These are phyloP conservation scores for Aspergillus ustus DNA, from an alignment of 2,329 filamentous ascomycete genomes.

Conservation along the genomic window DNA sequence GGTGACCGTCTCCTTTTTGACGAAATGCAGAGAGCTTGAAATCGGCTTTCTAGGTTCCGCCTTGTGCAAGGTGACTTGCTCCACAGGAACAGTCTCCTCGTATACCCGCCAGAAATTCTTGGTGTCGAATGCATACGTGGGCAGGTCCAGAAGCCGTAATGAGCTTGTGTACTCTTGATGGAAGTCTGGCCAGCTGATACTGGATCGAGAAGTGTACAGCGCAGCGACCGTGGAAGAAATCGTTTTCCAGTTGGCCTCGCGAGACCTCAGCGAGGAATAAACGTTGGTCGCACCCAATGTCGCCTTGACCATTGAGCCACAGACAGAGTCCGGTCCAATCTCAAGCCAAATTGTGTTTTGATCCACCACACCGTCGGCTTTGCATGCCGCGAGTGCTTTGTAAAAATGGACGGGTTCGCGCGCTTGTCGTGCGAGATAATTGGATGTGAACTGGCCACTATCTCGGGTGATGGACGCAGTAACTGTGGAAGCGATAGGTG, in stretches of 20 bases:
- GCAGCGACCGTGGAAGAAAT: neutral
- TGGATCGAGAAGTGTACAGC: neutral
- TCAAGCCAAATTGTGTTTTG: slow-evolving; percentile 73
- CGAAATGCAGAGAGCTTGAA: neutral
- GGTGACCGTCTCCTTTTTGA: neutral
- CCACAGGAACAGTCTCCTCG: too few species aligned
- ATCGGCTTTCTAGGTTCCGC: too few species aligned
- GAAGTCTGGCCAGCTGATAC: slow-evolving; percentile 11
- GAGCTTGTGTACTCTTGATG: slow-evolving; percentile 1
- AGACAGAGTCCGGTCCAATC: slow-evolving; percentile 74
- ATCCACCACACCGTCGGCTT: slow-evolving; percentile 50
- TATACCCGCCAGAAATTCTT: slow-evolving; percentile 16
- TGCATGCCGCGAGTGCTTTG: slow-evolving; percentile 63
- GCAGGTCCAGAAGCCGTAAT: slow-evolving; percentile 3
- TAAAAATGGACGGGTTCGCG: slow-evolving; percentile 73
- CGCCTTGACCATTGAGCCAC: slow-evolving; percentile 63
- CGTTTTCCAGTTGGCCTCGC: slow-evolving; percentile 2
- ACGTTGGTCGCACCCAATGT: slow-evolving; percentile 53
- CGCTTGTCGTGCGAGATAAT: slow-evolving; percentile 68
- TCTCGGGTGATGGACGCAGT: slow-evolving; percentile 54
- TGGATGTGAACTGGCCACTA: slow-evolving; percentile 59
- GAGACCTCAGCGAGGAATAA: neutral
- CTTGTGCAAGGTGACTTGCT: too few species aligned
- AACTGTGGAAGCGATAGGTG: slow-evolving; percentile 72
- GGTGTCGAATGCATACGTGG: slow-evolving; percentile 13